Evolutionary conservation across 2,329 filamentous ascomycete genomes (phyloP), one percentile per base, ranked within the genome.

Genomic region (Pestalotiopsis sp.): DNA sequence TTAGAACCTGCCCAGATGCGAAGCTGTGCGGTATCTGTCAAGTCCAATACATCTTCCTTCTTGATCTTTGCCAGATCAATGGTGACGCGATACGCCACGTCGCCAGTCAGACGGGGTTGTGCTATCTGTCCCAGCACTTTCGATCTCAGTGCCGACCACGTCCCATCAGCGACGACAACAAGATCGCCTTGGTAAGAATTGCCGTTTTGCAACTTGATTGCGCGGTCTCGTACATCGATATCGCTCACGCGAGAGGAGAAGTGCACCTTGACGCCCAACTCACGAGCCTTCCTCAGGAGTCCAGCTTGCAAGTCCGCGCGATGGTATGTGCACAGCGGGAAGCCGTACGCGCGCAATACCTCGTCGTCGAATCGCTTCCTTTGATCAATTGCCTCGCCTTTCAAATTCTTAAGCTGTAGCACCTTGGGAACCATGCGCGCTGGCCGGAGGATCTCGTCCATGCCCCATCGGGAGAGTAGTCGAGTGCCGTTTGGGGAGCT

Each of bases 111-210:
- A 52, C 65, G 7, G 17, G 61, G 61, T 9, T 31, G 11, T 12
- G 49, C 9, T 6, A 14, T 25, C 2, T 23, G 52, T n/a, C 17
- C 38, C 11, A n/a, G n/a, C 41, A n/a, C 38, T 23, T 20, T 17
- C 13, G 61, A 65, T 49, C 38, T 49, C 17, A 38, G 20, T n/a
- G 17, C 12, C 12, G 61, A 59, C 38, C 25, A 65, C 11, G 36
- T 68, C 25, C 67, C 67, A 12, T 65, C 61, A 2, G 67, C 67
- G 14, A 65, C 9, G 7, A 65, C 61, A 0, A 65, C 25, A 3
- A 68, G 23, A n/a, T 68, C 62, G 3, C 67, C 67, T 3, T 9
- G 5, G 0, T 61, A 36, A 14, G 2, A 20, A 3, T 61, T 36
- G 13, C 56, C 52, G 25, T n/a, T 38, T 31, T 65, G 12, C 9